phyloP scores from a whole-genome alignment of 495 filamentous ascomycete species.

The Coniosporium apollinis region DNA sequence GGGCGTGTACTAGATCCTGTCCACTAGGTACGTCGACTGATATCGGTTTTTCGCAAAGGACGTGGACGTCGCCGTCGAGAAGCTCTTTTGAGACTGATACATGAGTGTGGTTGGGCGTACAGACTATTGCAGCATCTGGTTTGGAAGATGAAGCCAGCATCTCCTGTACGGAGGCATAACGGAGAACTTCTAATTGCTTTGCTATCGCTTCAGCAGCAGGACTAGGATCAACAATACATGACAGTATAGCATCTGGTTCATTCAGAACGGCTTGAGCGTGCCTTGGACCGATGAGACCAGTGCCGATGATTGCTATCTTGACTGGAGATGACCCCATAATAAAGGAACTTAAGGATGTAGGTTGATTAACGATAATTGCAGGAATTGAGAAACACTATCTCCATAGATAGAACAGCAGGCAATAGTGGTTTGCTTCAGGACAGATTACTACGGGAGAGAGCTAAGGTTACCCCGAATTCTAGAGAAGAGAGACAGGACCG shows the following conservation, averaged over 20 bases:
- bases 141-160: slow-evolving; percentile 25
- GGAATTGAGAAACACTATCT: no score
- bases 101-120: slow-evolving; percentile 43
- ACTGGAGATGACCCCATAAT: no score
- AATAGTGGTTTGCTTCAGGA: no score
- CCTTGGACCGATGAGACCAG: slow-evolving; percentile 41
- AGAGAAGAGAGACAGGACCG: no score
- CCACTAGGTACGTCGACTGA: slow-evolving; percentile 29
- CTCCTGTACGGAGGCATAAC: slow-evolving; percentile 23
- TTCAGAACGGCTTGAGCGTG: slow-evolving; percentile 34
- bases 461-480: no score
- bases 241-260: slow-evolving; percentile 30
- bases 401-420: no score
- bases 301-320: slow-evolving; percentile 36
- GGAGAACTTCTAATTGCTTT: slow-evolving; percentile 13
- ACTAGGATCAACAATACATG: slow-evolving; percentile 35
- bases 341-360: no score
- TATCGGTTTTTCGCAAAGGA: slow-evolving; percentile 43
- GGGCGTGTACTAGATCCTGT: slow-evolving; percentile 17
- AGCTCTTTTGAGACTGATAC: slow-evolving; percentile 34
- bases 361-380: no score
- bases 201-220: slow-evolving; percentile 21
- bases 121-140: slow-evolving; percentile 40
- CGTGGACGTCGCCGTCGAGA: slow-evolving; percentile 31
- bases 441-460: no score